Base-by-base conservation (phyloP, 257 asterid genomes). In the Cordia subcordata region DNA sequence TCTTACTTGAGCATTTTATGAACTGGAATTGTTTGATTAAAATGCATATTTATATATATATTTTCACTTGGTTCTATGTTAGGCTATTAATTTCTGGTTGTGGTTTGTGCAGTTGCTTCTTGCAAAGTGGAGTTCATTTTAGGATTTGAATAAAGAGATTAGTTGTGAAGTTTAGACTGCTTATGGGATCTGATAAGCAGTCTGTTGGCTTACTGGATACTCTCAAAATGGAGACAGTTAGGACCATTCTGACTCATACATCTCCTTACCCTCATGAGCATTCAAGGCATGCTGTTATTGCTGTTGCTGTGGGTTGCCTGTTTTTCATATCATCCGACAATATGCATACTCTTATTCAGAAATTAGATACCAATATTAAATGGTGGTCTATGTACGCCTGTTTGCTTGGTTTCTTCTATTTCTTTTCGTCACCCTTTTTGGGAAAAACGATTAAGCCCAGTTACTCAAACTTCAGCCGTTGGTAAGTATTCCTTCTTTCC, bases 331-430 rank as follows among this genome's bases (percentile, higher is more conserved):
- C 99, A 42, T 93, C 99, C 13, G 99, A 89, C 66, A 93, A 89
- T 63, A 75, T 93, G 85, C 96, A 93, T 61, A 89, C 99, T 5
- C 99, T 93, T 71, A 67, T 93, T 70, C 97, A 89, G 84, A 93
- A 93, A 71, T 68, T 93, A 67, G 99, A 92, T 86, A 92, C 93
- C 95, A 93, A 93, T 72, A 61, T 89, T 23, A 93, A 93, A 69
- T 93, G 99, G 99, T 93, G 99, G 99, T 93, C 99, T 37, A 93
- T 93, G 95, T 93, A 93, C 38, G 97, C 90, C 27, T 93, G 99
- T 68, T 75, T 93, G 83, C 90, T 93, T 55, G 99, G 99, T 44
- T 93, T 89, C 86, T 93, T 93, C 85, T 93, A 93, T 73, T 93
- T 89, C 85, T 93, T 93, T 72, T 93, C 99, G 45, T 86, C 99